These are phyloP conservation scores for Starmerella sp. DNA, from an alignment of 805 yeast species.

Conservation along the genomic window DNA sequence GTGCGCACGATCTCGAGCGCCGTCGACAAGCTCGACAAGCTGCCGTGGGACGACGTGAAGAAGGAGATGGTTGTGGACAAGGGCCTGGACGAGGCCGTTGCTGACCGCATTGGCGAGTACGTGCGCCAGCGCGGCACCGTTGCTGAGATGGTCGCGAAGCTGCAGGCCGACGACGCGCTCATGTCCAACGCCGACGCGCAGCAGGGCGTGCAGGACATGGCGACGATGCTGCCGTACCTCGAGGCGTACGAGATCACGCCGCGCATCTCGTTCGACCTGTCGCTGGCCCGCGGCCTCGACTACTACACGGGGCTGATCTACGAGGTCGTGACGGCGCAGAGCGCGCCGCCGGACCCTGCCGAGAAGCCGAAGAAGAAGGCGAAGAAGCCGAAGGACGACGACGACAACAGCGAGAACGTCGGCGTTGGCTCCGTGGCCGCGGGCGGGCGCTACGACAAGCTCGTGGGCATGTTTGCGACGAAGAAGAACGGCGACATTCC, in stretches of 20 bases:
- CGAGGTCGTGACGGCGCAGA: constrained; percentile 89
- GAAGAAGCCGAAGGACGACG: constrained; percentile 41
- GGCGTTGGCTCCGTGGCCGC: constrained; percentile 99
- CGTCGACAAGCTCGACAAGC: constrained; percentile 90
- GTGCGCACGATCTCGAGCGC: constrained; percentile 89
- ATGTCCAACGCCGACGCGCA: constrained; percentile 59
- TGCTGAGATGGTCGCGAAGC: constrained; percentile 36
- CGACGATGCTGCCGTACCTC: constrained; percentile 57
- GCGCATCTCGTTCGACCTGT: constrained; percentile 67
- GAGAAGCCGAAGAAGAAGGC: constrained; percentile 29
- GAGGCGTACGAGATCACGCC: constrained; percentile 67
- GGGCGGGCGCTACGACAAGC: constrained; percentile 94
- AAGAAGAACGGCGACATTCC: constrained; percentile 76
- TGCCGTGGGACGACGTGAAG: constrained; percentile 90
- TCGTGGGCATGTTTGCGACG: constrained; percentile 91
- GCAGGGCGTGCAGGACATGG: constrained; percentile 73
- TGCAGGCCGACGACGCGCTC: constrained; percentile 47
- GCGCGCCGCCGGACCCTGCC: constrained; percentile 89
- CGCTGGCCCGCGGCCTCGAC: constrained; percentile 94
- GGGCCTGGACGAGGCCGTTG: constrained; percentile 81
- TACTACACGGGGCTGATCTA: constrained; percentile 95
- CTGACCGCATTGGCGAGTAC: constrained; percentile 83
- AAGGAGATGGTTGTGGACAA: constrained; percentile 88
- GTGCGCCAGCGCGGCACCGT: constrained; percentile 67
- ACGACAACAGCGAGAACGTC: constrained; percentile 90